Evolutionary conservation across 257 asterid genomes (phyloP), one percentile per base, ranked within the genome.

Genomic region (Fraxinus pennsylvanica): DNA sequence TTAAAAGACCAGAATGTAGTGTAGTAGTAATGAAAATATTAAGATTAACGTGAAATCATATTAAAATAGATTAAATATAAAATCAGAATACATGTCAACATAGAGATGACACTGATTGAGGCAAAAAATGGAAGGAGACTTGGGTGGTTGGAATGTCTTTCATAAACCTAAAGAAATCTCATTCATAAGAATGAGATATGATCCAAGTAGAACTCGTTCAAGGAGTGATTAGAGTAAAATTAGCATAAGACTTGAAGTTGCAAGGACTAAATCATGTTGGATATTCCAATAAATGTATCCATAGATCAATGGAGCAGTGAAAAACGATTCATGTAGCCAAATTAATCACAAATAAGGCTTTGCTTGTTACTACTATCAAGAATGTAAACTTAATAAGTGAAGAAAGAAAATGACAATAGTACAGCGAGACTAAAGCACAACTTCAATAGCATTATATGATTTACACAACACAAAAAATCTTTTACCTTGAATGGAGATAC

Each of bases 401-500:
- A 14, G 15, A 39, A 25, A 72, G 33, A 22, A 45, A 43, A 27
- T 27, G 39, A 45, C 2, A 54, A 45, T 22, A 25, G 21, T 25
- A 41, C 52, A 22, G 61, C 21, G 1, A 72, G 39, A 72, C 15
- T 0, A 41, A 25, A 22, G 14, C 15, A 72, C 27, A 14, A 5
- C 9, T 43, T 22, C 41, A 45, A 45, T 59, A n/a, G 67, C 67
- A 59, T 59, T 59, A 22, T n/a, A 59, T 9, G 13, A n/a, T n/a
- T 21, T 57, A 57, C 67, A 72, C 22, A 69, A 74, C 12, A 78
- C 15, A 45, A 65, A 22, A 41, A 76, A 79, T 74, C 47, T 52
- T 76, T 83, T 88, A 96, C 98, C 97, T 92, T 97, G 79, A 96
- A 93, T 6, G 94, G 91, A 75, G 99, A 90, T 32, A 84, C 91